A percentile compares a stretch with the other conserved stretches of the same genome.
Conservation (phyloP, 257 asterid genomes). For the Ligustrum vulgare region DNA sequence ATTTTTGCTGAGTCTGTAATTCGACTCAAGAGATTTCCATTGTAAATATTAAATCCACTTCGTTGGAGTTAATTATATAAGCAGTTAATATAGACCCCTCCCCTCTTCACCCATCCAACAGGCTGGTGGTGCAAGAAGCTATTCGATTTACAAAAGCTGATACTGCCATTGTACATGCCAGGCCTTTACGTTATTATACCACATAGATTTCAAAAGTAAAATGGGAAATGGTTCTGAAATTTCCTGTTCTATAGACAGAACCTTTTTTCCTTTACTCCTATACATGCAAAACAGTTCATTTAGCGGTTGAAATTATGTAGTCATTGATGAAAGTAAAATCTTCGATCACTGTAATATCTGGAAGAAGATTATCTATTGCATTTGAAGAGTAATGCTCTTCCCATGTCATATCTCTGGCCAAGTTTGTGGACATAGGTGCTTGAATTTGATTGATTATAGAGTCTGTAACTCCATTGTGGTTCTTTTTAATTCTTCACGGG, state of each 20-base stretch:
- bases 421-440: constrained; percentile 43
- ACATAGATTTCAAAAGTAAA: constrained; percentile 3
- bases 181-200: too few relatives aligned
- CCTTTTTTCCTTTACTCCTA: constrained; percentile 5
- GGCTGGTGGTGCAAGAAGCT: too few relatives aligned
- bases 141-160: too few relatives aligned
- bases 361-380: constrained; percentile 40
- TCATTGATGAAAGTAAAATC: constrained; percentile 23
- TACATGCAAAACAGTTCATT: constrained; percentile 19
- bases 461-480: constrained; percentile 53
- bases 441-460: constrained; percentile 51
- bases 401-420: constrained; percentile 39
- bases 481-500: constrained; percentile 35
- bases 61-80: too few relatives aligned
- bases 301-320: constrained; percentile 33
- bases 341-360: constrained; percentile 33
- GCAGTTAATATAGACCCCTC: too few relatives aligned
- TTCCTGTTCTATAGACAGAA: constrained; percentile 17
- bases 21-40: too few relatives aligned
- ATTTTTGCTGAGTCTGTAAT: too few relatives aligned
- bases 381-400: constrained; percentile 42
- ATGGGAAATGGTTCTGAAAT: constrained; percentile 8
- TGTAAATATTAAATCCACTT: too few relatives aligned
- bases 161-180: too few relatives aligned
- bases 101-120: too few relatives aligned